These are phyloP conservation scores for Alternaria ventricosa DNA, from an alignment of 2,329 filamentous ascomycete genomes.

Conservation along the genomic window DNA sequence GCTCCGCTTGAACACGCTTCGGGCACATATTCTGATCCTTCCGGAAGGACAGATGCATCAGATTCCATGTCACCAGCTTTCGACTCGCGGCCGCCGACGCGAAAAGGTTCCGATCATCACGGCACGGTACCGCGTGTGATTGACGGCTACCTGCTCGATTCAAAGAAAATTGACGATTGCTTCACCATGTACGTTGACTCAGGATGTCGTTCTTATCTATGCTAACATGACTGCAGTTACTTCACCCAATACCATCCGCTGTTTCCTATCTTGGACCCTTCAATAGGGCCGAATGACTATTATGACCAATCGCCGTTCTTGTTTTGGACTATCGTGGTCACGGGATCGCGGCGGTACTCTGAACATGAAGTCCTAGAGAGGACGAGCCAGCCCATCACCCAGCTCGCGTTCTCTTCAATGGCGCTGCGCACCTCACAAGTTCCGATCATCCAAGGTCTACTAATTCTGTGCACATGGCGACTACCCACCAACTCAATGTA, in stretches of 20 bases:
- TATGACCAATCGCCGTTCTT: conserved; percentile 46
- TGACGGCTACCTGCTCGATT: conserved; percentile 43
- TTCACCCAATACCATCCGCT: conserved; percentile 44
- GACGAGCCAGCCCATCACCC: conserved; percentile 43
- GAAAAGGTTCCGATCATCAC: conserved; percentile 28
- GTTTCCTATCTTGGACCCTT: conserved; percentile 43
- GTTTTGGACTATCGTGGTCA: conserved; percentile 51
- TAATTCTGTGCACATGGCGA: conserved; percentile 52
- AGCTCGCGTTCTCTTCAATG: conserved; percentile 48
- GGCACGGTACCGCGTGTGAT: conserved; percentile 36
- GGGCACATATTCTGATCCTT: conserved; percentile 38
- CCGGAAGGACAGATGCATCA: conserved; percentile 34
- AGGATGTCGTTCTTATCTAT: not conserved
- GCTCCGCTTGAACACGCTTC: conserved; percentile 33
- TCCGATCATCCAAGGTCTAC: conserved; percentile 49
- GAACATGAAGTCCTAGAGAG: conserved; percentile 46
- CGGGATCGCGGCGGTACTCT: conserved; percentile 48
- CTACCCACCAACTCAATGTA: conserved; percentile 52
- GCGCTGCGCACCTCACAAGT: conserved; percentile 46
- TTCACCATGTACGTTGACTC: conserved; percentile 38
- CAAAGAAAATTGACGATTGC: conserved; percentile 44
- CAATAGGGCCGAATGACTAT: conserved; percentile 40
- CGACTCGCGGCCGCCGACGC: conserved; percentile 30
- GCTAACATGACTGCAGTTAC: conserved; percentile 35
- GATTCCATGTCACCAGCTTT: conserved; percentile 42